Evolutionary conservation across 495 filamentous ascomycete species (phyloP).

Genomic region (Lasiosphaeria hispida): DNA sequence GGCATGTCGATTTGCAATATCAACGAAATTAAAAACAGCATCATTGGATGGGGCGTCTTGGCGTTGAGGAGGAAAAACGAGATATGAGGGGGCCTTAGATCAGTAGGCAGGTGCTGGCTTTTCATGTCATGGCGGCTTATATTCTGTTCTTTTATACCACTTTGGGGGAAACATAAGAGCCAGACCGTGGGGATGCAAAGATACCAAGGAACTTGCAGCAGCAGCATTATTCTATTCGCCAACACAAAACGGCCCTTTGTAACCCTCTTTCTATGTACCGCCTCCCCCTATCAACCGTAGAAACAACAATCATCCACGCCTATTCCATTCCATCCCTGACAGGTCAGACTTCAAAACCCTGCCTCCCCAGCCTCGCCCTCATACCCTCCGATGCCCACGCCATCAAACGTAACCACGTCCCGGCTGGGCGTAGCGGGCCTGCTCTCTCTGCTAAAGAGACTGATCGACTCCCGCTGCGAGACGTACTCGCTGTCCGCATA

Average conservation of each 20-base stretch:
- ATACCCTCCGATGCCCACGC: constrained; percentile 20
- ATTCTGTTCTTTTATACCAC: too few relatives aligned
- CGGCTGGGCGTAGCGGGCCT: constrained; percentile 40
- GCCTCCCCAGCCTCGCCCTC: constrained; percentile 29
- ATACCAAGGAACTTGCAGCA: too few relatives aligned
- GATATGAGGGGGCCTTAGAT: not conserved
- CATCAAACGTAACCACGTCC: constrained; percentile 18
- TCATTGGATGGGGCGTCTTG: constrained; percentile 23
- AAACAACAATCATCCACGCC: not conserved
- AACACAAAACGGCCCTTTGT: too few relatives aligned
- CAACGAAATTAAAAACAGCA: not conserved
- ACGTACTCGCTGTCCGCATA: constrained; percentile 97
- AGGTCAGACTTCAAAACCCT: not conserved
- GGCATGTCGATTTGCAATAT: constrained; percentile 6
- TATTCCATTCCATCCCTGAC: not conserved
- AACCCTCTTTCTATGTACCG: not conserved
- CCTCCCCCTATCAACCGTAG: not conserved
- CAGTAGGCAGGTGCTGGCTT: not conserved
- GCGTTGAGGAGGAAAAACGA: constrained; percentile 16
- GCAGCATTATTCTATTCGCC: too few relatives aligned
- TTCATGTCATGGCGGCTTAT: too few relatives aligned
- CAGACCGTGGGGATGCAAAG: too few relatives aligned
- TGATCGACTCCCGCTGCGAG: constrained; percentile 82
- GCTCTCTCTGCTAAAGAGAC: constrained; percentile 57
- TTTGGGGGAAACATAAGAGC: too few relatives aligned